A percentile compares a stretch with the other conserved stretches of the same genome.
Conservation (phyloP, 345 rosid genomes). For the Corchorus capsularis region DNA sequence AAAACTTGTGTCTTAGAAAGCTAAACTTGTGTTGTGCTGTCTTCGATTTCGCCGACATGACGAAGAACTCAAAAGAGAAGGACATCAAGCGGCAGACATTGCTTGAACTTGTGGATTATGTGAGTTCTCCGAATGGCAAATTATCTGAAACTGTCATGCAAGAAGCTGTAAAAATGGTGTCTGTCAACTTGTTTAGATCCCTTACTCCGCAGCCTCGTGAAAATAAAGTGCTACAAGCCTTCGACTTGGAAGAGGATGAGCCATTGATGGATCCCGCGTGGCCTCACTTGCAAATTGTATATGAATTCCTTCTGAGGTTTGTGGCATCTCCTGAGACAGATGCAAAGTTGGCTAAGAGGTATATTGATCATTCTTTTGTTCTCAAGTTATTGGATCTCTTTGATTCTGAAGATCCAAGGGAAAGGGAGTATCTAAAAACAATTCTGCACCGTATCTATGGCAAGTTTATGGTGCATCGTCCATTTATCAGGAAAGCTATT, state of each 20-base stretch:
- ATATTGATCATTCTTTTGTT: slow-evolving; percentile 63
- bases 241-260: slow-evolving; percentile 77
- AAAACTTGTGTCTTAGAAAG: slow-evolving; percentile 52
- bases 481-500: slow-evolving; percentile 50
- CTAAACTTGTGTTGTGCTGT: slow-evolving; percentile 55
- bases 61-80: slow-evolving; percentile 62
- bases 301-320: slow-evolving; percentile 71
- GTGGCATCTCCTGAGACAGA: slow-evolving; percentile 77
- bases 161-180: slow-evolving; percentile 67
- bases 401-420: slow-evolving; percentile 77
- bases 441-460: slow-evolving; percentile 69
- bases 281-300: slow-evolving; percentile 79
- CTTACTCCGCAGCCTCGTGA: slow-evolving; percentile 64
- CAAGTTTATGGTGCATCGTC: slow-evolving; percentile 60
- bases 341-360: slow-evolving; percentile 70
- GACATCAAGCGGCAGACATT: slow-evolving; percentile 73
- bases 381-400: slow-evolving; percentile 61
- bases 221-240: slow-evolving; percentile 56
- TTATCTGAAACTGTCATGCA: slow-evolving; percentile 54
- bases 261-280: slow-evolving; percentile 75
- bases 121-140: slow-evolving; percentile 55
- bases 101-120: slow-evolving; percentile 72
- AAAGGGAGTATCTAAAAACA: slow-evolving; percentile 69
- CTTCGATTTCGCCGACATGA: slow-evolving; percentile 68
- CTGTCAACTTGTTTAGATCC: slow-evolving; percentile 62